These are phyloP conservation scores for Acorus gramineus DNA, from an alignment of 106 monocot genomes.

Conservation along the genomic window DNA sequence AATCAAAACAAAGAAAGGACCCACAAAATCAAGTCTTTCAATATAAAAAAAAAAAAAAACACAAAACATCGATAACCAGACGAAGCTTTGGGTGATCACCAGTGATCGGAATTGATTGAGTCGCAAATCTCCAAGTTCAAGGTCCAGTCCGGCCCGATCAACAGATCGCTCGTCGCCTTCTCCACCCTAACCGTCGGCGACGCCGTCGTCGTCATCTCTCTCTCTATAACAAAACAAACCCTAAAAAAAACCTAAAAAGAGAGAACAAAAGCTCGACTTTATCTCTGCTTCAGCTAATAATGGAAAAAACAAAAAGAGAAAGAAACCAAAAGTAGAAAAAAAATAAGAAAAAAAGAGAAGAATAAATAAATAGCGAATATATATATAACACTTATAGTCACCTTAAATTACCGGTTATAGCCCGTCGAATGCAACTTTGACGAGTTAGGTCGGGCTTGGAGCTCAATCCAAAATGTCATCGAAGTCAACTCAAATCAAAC, in stretches of 20 bases:
- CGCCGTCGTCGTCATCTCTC: constrained; percentile 6
- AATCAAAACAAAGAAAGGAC: neutral
- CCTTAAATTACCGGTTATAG: no score
- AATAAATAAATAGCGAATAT: no score
- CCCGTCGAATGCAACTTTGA: no score
- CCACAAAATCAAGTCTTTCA: neutral
- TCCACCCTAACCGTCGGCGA: constrained; percentile 55
- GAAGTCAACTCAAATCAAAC: no score
- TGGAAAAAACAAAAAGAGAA: no score
- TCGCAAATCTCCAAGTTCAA: constrained; percentile 82
- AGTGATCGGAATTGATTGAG: constrained; percentile 46
- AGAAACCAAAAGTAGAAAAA: no score
- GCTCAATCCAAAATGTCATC: no score
- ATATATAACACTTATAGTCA: no score
- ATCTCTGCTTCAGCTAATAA: no score
- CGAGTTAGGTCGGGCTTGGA: no score
- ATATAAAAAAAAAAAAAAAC: constrained; percentile 1
- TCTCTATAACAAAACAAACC: neutral
- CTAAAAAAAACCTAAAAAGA: neutral
- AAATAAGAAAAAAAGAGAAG: no score
- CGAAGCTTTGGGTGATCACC: constrained; percentile 17
- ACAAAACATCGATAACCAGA: neutral
- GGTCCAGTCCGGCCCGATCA: constrained; percentile 68
- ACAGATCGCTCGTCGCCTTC: constrained; percentile 81
- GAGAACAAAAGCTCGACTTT: neutral